These are phyloP conservation scores for Botrytis cinerea DNA, from an alignment of 2,329 filamentous ascomycete genomes.

Conservation along the genomic window DNA sequence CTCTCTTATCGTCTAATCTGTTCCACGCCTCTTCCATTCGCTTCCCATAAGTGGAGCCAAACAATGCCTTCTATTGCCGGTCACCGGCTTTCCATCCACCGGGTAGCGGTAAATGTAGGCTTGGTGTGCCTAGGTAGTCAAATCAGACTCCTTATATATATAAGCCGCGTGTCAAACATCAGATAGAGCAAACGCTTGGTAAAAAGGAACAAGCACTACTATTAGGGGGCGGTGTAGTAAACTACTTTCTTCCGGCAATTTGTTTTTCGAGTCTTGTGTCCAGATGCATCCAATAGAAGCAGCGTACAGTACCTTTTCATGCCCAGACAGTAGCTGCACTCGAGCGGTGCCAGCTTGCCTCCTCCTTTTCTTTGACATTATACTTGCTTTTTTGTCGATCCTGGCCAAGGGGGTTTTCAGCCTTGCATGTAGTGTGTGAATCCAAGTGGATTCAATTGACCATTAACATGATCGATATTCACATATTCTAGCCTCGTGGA, in stretches of 20 bases:
- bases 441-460: not conserved
- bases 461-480: slow-evolving; percentile 12
- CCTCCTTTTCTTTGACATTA: not conserved
- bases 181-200: not conserved
- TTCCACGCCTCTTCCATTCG: slow-evolving; percentile 4
- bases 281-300: not conserved
- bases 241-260: not conserved
- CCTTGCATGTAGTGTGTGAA: slow-evolving; percentile 20
- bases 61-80: not conserved
- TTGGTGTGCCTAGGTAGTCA: not conserved
- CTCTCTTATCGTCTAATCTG: slow-evolving; percentile 6
- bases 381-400: not conserved
- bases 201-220: not conserved
- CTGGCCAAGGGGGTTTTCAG: not conserved
- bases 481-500: slow-evolving; percentile 13
- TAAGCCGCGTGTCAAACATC: not conserved
- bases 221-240: not conserved
- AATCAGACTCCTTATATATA: not conserved
- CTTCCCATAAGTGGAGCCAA: not conserved
- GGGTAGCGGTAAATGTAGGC: slow-evolving; percentile 5
- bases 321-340: not conserved
- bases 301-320: not conserved
- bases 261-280: not conserved
- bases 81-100: not conserved
- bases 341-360: not conserved